phyloP scores from a whole-genome alignment of 148 eudicot genomes.

The Suaeda aralocaspica region DNA sequence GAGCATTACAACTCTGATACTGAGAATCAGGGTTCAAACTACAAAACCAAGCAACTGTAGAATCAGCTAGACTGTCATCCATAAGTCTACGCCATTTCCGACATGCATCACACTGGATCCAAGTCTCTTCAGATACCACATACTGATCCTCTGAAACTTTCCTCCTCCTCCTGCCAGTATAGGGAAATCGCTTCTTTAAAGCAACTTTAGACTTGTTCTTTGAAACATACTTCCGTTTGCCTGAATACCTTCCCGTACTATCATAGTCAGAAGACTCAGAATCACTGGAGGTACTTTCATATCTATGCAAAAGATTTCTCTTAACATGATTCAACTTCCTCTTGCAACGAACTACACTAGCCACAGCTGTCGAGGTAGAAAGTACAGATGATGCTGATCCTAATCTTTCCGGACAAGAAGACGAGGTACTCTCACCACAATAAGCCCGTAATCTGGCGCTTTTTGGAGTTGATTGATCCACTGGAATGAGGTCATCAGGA shows the following conservation, averaged over 20 bases:
- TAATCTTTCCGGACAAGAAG: conserved; percentile 29
- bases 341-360: conserved; percentile 28
- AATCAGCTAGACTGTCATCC: conserved; percentile 38
- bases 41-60: conserved; percentile 79
- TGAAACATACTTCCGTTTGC: conserved; percentile 43
- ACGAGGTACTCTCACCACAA: conserved; percentile 22
- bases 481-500: conserved; percentile 43
- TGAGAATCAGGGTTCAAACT: conserved; percentile 75
- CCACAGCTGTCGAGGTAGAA: conserved; percentile 25
- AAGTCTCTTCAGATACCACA: conserved; percentile 44
- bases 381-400: conserved; percentile 25
- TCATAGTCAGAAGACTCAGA: conserved; percentile 26
- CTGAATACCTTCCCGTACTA: conserved; percentile 23
- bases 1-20: conserved; percentile 55
- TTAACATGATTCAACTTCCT: conserved; percentile 44
- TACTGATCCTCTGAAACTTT: conserved; percentile 26
- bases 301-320: conserved; percentile 56
- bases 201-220: conserved; percentile 20
- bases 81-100: conserved; percentile 77
- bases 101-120: conserved; percentile 96
- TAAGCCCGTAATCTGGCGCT: conserved; percentile 21
- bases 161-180: conserved; percentile 37
- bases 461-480: conserved; percentile 28
- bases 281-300: conserved; percentile 32
- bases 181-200: conserved; percentile 19